A percentile compares a stretch with the other conserved stretches of the same genome.
phyloP scores from a whole-genome alignment of 2,329 filamentous ascomycete genomes.

The Epichloe hybrida region DNA sequence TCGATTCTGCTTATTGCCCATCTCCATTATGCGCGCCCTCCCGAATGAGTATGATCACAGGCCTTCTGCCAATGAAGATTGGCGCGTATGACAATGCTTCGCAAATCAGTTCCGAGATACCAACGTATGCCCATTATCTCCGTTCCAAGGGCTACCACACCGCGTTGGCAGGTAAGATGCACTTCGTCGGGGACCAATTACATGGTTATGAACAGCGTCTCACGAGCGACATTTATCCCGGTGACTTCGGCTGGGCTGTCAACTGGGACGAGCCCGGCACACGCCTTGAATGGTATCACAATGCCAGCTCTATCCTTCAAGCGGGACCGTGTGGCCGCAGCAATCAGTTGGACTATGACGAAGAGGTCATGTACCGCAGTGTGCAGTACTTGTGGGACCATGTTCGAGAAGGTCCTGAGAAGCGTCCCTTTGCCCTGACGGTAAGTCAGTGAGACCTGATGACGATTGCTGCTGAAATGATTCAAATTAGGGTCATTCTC shows the following conservation, averaged over 20 bases:
- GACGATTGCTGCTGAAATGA: background rate
- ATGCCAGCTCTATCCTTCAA: conserved; percentile 84
- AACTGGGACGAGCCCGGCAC: conserved; percentile 88
- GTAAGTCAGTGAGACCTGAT: conserved; percentile 18
- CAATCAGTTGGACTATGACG: conserved; percentile 92
- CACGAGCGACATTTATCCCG: conserved; percentile 92
- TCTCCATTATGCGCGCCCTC: conserved; percentile 86
- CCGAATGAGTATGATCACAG: conserved; percentile 88
- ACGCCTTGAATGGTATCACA: conserved; percentile 90
- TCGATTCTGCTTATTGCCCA: conserved; percentile 89
- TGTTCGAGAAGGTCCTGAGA: conserved; percentile 60
- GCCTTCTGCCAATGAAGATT: conserved; percentile 82
- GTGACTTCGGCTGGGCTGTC: conserved; percentile 86
- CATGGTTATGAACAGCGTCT: conserved; percentile 87
- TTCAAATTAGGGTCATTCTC: background rate
- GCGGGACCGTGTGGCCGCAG: conserved; percentile 79
- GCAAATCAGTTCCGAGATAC: conserved; percentile 69
- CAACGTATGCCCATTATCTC: conserved; percentile 87
- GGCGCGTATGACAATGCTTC: conserved; percentile 85
- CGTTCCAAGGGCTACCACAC: conserved; percentile 79
- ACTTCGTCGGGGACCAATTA: conserved; percentile 88
- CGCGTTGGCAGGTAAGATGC: conserved; percentile 88
- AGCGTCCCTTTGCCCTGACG: conserved; percentile 75
- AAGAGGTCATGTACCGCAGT: conserved; percentile 88
- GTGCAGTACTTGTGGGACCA: conserved; percentile 85